Evolutionary conservation across 2,329 filamentous ascomycete species (phyloP), one percentile per base, ranked within the genome.

Genomic region (Hypoxylon sp.): DNA sequence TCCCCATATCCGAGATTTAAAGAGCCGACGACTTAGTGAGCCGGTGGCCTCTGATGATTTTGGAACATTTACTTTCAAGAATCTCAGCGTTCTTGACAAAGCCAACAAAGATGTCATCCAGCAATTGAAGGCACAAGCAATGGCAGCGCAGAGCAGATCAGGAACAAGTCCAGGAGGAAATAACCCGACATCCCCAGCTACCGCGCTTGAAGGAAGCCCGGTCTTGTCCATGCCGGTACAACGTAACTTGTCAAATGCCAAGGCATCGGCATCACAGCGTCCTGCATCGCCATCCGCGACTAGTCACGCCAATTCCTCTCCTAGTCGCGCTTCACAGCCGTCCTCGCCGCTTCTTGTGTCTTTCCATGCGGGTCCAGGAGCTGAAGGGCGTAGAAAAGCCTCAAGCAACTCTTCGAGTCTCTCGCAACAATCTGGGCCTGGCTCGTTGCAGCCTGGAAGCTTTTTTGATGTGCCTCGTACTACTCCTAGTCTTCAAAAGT

Each of bases 51-150:
- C 91, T 0, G 96, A 99, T 78, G 97, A 99, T 77, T 99, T 99
- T 83, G 96, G 96, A 32, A 94, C 89, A 69, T 99, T 99, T 80
- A 89, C 93, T 41, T 99, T 97, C 85, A 99, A 99, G 82, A 99
- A 99, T 74, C 82, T 99, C 52, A 94, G 95, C 0, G 95, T 98
- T 19, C 85, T 99, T 17, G 96, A 98, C 75, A 98, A 98, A 79
- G 96, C 96, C 60, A 99, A 99, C 81, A 99, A 99, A 78, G 96
- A 99, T 75, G 94, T 98, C 30, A 97, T 99, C 32, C 94, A 98
- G 75, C 98, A 98, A 79, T 84, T 99, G 63, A 90, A 94, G 10
- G 93, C 94, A 21, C 94, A 98, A 79, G 94, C 96, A 2, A 86
- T 98, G 82, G 94, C 88, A 2, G 81, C 84, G 1, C 88, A 90